phyloP scores from a whole-genome alignment of 352 stramenopile species.

The Globisporangium nagaii region DNA sequence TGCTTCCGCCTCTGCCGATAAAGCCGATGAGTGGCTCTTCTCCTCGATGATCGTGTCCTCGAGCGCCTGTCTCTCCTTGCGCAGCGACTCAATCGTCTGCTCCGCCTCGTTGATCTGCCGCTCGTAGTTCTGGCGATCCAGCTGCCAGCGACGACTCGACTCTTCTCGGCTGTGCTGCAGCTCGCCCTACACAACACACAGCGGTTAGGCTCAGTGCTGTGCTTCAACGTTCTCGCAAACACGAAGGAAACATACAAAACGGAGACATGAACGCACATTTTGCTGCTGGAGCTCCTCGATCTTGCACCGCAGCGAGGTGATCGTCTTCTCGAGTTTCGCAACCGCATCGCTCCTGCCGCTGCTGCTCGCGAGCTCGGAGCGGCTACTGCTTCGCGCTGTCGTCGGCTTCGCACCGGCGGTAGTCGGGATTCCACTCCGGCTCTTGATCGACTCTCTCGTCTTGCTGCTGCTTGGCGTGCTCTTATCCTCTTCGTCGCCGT shows the following conservation, averaged over 20 bases:
- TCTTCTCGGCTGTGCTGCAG: constrained; percentile 55
- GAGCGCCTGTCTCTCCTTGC: constrained; percentile 46
- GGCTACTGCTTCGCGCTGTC: neutral
- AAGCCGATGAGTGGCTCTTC: constrained; percentile 3
- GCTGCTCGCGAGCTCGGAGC: constrained; percentile 5
- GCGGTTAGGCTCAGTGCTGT: too few relatives aligned
- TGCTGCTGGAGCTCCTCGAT: constrained; percentile 68
- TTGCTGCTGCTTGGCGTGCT: neutral
- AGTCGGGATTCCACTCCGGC: constrained; percentile 2
- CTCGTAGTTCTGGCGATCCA: constrained; percentile 70
- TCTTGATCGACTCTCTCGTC: constrained; percentile 6
- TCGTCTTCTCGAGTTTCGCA: constrained; percentile 53
- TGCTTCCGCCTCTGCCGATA: neutral
- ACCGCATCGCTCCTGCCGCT: constrained; percentile 15
- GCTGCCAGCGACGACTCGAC: constrained; percentile 50
- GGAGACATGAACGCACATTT: constrained; percentile 53
- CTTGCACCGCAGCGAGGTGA: constrained; percentile 44
- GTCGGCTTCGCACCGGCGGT: neutral
- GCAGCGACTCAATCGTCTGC: constrained; percentile 48
- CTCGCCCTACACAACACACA: constrained; percentile 35
- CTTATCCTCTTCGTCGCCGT: constrained; percentile 30
- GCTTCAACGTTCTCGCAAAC: too few relatives aligned
- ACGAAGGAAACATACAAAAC: constrained; percentile 1
- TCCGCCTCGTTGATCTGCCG: constrained; percentile 56
- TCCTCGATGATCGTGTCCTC: constrained; percentile 54